Evolutionary conservation across 176 grass and related monocot species (phyloP), one percentile per base, ranked within the genome.

Genomic region (Musa itinerans): DNA sequence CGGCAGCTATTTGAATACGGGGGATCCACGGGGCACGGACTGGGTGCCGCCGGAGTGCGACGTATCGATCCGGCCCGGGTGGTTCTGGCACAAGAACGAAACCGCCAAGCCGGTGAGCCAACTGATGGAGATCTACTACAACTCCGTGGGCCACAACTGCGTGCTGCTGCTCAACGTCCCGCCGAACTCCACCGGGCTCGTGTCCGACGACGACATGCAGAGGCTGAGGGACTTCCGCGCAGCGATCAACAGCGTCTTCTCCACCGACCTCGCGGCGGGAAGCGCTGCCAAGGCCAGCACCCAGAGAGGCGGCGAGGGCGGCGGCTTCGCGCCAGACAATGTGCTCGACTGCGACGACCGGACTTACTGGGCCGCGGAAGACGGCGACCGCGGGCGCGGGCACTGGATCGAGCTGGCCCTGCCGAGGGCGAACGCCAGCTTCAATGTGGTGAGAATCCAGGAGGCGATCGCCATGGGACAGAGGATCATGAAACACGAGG

Each of bases 1-100:
- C 13, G 27, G 13, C 87, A 96, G 90, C 57, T 97, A 98, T 25
- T 75, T 98, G 73, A 98, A 93, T 81, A 55, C 29, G 12, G 95
- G 95, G 5, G 95, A 98, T 52, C 88, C 78, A 22, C 58, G 72
- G 16, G 94, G 94, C 19, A 62, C 27, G 9, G 84, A 91, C 80
- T 98, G 95, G 95, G 86, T 98, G 81, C 95, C 95, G 76, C 80
- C 90, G 58, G 95, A 98, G 84, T 98, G 95, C 54, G 95, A 98
- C 75, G 90, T 98, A 52, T 98, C 95, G 72, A 91, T 98, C 78
- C 86, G 95, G 25, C 80, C 68, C 10, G 90, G 95, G 8, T 98
- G 95, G 95, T 98, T 98, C 85, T 98, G 95, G 95, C 95, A 98
- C 90, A 69, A 50, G 53, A 91, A 93, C 77, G 88, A 98, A 78